Evolutionary conservation across 352 stramenopile species (phyloP).

Genomic region (Sclerospora graminicola): DNA sequence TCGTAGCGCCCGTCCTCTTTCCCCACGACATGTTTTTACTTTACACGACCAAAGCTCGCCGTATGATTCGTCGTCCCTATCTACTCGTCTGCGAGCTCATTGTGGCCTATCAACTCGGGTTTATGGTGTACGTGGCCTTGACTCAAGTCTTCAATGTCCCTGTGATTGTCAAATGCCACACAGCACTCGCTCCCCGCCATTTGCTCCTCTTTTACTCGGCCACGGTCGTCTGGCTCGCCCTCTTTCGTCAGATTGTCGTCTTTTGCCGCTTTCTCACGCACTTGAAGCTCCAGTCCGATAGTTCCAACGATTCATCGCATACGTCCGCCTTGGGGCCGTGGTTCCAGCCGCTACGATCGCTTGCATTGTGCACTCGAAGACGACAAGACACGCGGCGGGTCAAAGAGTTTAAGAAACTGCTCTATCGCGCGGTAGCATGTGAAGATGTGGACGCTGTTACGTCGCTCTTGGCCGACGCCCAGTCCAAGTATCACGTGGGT

Average conservation of each 20-base stretch:
- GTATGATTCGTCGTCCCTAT: conserved; percentile 56
- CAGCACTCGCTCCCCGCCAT: conserved; percentile 19
- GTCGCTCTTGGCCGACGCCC: conserved; percentile 25
- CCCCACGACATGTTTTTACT: conserved; percentile 37
- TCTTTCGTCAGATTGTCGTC: conserved; percentile 52
- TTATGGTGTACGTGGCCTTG: conserved; percentile 47
- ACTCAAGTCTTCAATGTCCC: conserved; percentile 35
- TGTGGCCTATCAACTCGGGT: conserved; percentile 36
- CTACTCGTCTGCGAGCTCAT: conserved; percentile 62
- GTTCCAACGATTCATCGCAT: conserved; percentile 51
- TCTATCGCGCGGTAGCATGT: conserved; percentile 49
- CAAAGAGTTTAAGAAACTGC: conserved; percentile 45
- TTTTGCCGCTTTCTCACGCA: conserved; percentile 70
- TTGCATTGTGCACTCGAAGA: conserved; percentile 9
- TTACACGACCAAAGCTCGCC: conserved; percentile 38
- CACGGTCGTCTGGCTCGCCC: conserved; percentile 40
- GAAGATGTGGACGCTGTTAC: conserved; percentile 36
- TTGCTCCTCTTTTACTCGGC: conserved; percentile 49
- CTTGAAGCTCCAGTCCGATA: conserved; percentile 62
- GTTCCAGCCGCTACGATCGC: conserved; percentile 25
- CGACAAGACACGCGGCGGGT: conserved; percentile 19
- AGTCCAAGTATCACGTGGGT: conserved; percentile 25
- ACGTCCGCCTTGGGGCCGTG: conserved; percentile 45
- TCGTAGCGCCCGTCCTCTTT: conserved; percentile 50
- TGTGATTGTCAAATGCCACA: conserved; percentile 36